Percentiles rank a stretch among this genome's conserved stretches.
Conservation (phyloP, 441 rosid species). For the Brassica balearica region DNA sequence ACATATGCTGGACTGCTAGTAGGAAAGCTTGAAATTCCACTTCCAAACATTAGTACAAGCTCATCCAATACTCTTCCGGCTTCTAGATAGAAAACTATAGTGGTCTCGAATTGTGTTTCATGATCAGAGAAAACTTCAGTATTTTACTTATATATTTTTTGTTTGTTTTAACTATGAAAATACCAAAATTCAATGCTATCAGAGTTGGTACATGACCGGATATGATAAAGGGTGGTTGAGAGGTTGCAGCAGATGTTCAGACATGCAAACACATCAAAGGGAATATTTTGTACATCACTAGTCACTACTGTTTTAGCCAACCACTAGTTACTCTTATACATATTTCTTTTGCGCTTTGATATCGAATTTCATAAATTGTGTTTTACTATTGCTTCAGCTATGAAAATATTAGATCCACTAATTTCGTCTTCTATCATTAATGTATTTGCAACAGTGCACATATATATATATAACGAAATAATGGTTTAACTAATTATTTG, state of each 20-base stretch:
- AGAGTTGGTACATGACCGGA: slow-evolving; percentile 8
- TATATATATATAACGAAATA: background rate
- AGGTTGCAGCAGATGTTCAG: slow-evolving; percentile 16
- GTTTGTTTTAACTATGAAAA: background rate
- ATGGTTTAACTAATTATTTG: background rate
- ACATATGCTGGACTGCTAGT: background rate
- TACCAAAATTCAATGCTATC: background rate
- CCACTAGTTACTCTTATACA: slow-evolving; percentile 7
- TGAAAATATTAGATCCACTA: background rate
- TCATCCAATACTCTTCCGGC: background rate
- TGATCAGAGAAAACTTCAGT: background rate
- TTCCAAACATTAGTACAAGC: background rate
- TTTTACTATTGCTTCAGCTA: background rate
- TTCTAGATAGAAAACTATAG: background rate
- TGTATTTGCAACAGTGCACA: background rate
- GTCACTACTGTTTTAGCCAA: background rate
- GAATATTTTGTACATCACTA: slow-evolving; percentile 26
- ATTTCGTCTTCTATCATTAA: background rate
- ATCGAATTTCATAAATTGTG: slow-evolving; percentile 4
- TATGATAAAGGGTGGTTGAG: slow-evolving; percentile 19
- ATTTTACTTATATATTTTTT: background rate
- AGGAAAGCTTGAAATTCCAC: background rate
- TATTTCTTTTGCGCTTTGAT: background rate
- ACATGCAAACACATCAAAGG: slow-evolving; percentile 25
- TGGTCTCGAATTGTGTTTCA: background rate